Conservation (phyloP, 2,329 filamentous ascomycete genomes). For the Fusarium brevicatenulatum region DNA sequence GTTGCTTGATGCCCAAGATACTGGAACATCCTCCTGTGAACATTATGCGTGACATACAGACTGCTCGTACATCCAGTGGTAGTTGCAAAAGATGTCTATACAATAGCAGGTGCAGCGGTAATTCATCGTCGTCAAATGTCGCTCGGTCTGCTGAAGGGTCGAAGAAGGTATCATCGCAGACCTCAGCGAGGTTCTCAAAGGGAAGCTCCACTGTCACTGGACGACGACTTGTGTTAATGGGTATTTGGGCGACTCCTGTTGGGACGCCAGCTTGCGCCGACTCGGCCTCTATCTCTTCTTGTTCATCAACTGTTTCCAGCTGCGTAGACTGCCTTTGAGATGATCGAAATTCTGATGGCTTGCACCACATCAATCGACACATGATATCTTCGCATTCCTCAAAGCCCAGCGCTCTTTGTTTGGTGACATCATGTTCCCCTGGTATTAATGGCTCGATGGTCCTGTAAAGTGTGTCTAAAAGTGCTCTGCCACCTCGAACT, state of each 20-base stretch:
- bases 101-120: conserved; percentile 78
- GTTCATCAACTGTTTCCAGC: conserved; percentile 64
- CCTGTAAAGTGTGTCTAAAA: conserved; percentile 76
- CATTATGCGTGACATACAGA: conserved; percentile 89
- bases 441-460: conserved; percentile 58
- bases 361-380: conserved; percentile 81
- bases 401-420: conserved; percentile 66
- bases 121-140: conserved; percentile 87
- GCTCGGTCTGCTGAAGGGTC: conserved; percentile 59
- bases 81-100: conserved; percentile 80
- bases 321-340: conserved; percentile 53
- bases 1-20: conserved; percentile 80
- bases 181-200: conserved; percentile 76
- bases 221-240: conserved; percentile 58
- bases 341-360: conserved; percentile 46
- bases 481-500: conserved; percentile 76
- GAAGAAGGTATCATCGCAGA: conserved; percentile 81
- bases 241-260: conserved; percentile 53
- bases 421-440: conserved; percentile 47
- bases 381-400: conserved; percentile 85
- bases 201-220: conserved; percentile 70
- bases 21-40: conserved; percentile 84
- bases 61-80: conserved; percentile 81
- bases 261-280: conserved; percentile 33
- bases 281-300: conserved; percentile 61